A percentile compares a stretch with the other conserved stretches of the same genome.
Evolutionary conservation across 2,329 filamentous ascomycete species (phyloP).

Genomic region (Mollisiaceae sp.): DNA sequence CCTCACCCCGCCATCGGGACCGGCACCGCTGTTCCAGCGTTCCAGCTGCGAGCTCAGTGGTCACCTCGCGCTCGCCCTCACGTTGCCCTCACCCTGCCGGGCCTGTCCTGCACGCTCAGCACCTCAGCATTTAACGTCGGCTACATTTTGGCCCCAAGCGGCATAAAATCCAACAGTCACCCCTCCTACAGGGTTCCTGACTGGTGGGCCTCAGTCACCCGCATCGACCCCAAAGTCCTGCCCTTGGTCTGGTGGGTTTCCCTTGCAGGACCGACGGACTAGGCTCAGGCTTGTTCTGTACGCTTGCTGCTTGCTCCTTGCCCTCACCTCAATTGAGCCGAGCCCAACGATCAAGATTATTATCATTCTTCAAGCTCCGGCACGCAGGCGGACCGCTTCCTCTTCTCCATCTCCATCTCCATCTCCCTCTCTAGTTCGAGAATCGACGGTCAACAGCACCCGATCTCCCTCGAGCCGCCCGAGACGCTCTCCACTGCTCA

Average conservation of each 20-base stretch:
- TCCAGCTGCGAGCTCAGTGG: no score
- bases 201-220: background rate
- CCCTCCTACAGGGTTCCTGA: background rate
- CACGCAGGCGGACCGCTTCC: constrained; percentile 6
- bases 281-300: background rate
- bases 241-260: background rate
- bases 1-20: background rate
- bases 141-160: background rate
- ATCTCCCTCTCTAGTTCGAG: constrained; percentile 9
- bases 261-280: constrained; percentile 11
- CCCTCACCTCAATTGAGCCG: constrained; percentile 4
- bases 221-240: constrained; percentile 14
- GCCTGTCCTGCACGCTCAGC: background rate
- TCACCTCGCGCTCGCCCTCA: no score
- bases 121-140: background rate
- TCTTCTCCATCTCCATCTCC: constrained; percentile 9
- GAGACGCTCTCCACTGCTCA: constrained; percentile 18
- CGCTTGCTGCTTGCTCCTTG: background rate
- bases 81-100: background rate
- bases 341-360: constrained; percentile 11
- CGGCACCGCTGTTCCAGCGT: background rate
- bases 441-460: background rate
- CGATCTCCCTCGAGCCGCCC: constrained; percentile 16
- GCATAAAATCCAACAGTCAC: no score
- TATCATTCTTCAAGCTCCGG: background rate